Evolutionary conservation across 179 eudicot genomes (phyloP).

Genomic region (Silene coronaria): DNA sequence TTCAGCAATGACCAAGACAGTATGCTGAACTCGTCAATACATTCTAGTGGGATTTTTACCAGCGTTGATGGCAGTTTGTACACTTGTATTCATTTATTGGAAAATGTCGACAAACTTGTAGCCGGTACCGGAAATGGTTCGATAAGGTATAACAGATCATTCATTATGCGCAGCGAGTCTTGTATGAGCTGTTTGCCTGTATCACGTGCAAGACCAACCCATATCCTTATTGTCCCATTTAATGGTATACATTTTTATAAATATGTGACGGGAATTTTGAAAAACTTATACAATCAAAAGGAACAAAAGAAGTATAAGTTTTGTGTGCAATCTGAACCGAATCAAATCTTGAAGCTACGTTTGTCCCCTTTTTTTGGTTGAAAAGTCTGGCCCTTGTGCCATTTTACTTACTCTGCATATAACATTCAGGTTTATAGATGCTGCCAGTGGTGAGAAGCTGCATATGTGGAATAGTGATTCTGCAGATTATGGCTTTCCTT

Average conservation of each 20-base stretch:
- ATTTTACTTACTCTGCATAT: slow-evolving; percentile 6
- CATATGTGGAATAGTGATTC: slow-evolving; percentile 82
- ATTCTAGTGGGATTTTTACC: slow-evolving; percentile 64
- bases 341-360: slow-evolving; percentile 1
- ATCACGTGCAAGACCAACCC: neutral
- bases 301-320: neutral
- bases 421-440: slow-evolving; percentile 70
- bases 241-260: neutral
- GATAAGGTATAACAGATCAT: slow-evolving; percentile 51
- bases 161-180: neutral
- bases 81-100: slow-evolving; percentile 82
- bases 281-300: neutral
- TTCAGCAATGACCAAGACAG: slow-evolving; percentile 56
- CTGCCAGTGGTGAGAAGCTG: slow-evolving; percentile 68
- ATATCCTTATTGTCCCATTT: neutral
- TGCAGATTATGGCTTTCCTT: slow-evolving; percentile 55
- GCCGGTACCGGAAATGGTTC: slow-evolving; percentile 94
- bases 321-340: neutral
- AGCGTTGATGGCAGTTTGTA: slow-evolving; percentile 78
- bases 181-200: neutral
- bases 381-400: neutral
- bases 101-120: slow-evolving; percentile 54
- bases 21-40: slow-evolving; percentile 61
- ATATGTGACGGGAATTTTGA: neutral
- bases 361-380: neutral